Evolutionary conservation across 208 protist genomes (phyloP).

Genomic region (Leishmania tropica): DNA sequence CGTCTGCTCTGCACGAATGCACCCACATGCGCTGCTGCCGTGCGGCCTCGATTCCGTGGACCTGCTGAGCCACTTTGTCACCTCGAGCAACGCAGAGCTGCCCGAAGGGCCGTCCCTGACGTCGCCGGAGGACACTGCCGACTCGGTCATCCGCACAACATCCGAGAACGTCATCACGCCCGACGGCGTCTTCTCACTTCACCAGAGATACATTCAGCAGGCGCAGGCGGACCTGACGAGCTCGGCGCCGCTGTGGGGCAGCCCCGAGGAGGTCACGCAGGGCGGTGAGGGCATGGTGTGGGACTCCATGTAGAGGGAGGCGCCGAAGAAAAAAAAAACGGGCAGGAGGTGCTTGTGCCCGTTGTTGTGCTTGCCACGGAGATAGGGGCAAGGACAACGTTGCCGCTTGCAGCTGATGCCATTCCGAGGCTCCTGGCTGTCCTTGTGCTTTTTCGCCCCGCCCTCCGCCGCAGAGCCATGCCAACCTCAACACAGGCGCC

Average conservation of each 20-base stretch:
- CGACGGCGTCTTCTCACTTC: constrained; percentile 38
- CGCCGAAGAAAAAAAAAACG: background rate
- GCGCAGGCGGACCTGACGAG: constrained; percentile 22
- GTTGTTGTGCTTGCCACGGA: background rate
- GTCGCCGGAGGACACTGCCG: constrained; percentile 1
- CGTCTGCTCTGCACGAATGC: constrained; percentile 54
- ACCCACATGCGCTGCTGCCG: constrained; percentile 71
- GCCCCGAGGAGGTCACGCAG: background rate
- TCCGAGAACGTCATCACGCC: constrained; percentile 22
- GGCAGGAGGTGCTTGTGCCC: background rate
- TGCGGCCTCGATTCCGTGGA: constrained; percentile 63
- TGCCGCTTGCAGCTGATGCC: background rate
- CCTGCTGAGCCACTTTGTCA: constrained; percentile 56
- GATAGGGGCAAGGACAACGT: background rate
- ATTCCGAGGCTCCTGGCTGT: background rate
- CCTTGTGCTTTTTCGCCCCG: background rate
- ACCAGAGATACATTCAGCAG: constrained; percentile 53
- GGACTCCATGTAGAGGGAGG: constrained; percentile 10
- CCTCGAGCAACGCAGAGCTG: constrained; percentile 38
- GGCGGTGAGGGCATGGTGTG: constrained; percentile 25
- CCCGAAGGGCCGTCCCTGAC: constrained; percentile 8
- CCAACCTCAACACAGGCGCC: background rate
- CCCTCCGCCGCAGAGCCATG: background rate
- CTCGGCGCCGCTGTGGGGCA: background rate
- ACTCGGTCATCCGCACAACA: constrained; percentile 23